phyloP scores from a whole-genome alignment of 2,329 filamentous ascomycete genomes.

The Ophiocordyceps unilateralis region DNA sequence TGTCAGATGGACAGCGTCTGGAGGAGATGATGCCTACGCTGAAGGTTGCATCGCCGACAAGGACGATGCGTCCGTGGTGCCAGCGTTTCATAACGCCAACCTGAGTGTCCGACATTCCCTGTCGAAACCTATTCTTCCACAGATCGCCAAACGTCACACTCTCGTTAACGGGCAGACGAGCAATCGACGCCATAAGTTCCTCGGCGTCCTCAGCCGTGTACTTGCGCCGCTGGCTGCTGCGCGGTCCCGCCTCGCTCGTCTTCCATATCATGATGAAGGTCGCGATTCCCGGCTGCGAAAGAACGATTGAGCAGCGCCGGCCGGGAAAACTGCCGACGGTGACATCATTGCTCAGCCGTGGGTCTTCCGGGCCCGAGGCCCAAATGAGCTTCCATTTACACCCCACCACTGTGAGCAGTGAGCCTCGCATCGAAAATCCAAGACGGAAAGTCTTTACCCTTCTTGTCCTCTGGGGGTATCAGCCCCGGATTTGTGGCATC shows the following conservation, averaged over 20 bases:
- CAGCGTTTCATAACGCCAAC: constrained; percentile 15
- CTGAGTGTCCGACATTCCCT: constrained; percentile 11
- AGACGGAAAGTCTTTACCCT: constrained; percentile 1
- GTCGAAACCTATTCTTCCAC: constrained; percentile 8
- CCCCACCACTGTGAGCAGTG: background rate
- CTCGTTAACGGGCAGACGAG: constrained; percentile 10
- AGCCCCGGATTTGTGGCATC: constrained; percentile 2
- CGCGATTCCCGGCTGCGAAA: background rate
- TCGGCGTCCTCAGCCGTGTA: constrained; percentile 13
- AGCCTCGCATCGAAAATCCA: background rate
- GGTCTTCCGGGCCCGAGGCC: background rate
- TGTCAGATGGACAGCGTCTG: no score
- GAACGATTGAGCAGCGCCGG: background rate
- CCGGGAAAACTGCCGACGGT: no score
- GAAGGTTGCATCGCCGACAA: constrained; percentile 16
- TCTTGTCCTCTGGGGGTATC: constrained; percentile 6
- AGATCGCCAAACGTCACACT: constrained; percentile 16
- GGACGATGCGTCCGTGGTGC: constrained; percentile 13
- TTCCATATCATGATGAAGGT: background rate
- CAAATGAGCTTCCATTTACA: background rate
- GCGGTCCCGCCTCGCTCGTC: background rate
- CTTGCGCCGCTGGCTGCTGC: background rate
- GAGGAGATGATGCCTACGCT: constrained; percentile 9
- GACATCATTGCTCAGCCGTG: background rate
- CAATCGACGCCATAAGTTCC: constrained; percentile 9